Evolutionary conservation across 2,329 filamentous ascomycete genomes (phyloP), one percentile per base, ranked within the genome.

Genomic region (Macroventuria anomochaeta): DNA sequence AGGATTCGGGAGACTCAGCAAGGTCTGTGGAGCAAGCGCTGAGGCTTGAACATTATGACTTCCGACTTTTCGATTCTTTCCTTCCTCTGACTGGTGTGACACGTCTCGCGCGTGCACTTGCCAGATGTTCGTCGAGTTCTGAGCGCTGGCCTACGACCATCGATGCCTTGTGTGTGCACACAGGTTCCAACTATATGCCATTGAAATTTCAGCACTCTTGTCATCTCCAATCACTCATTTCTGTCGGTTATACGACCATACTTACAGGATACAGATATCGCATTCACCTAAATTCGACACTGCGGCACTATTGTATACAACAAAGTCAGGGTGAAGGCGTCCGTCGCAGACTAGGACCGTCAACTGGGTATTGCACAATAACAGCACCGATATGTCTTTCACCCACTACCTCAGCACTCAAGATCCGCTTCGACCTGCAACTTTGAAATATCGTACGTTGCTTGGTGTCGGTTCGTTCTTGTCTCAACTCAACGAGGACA

Each of bases 1-100:
- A 79, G 79, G 65, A 84, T 87, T 34, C 79, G 83, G 63, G 82
- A 85, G 66, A 83, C 81, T 52, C 80, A 83, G 53, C 78, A 80
- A 58, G 84, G 83, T 2, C 64, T 87, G 61, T 87, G 84, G 84
- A 64, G 64, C 25, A 71, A 70, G 61, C 61, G 69, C 53, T 72
- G 46, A 55, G 36, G 11, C 13, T n/a, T 5, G 13, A n/a, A 11
- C 8, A 15, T 17, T 10, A n/a, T 18, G 6, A 28, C 36, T 25
- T 31, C 21, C 32, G 10, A 7, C 3, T 17, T 36, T 29, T 34
- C 40, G 17, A 21, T 38, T 42, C 15, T 46, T 39, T 43, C 15
- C 33, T 39, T 40, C 26, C 39, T 34, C 12, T 25, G n/a, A 17
- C 6, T 21, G 39, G 44, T 36, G 13, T 20, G 44, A n/a, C 23